Percentiles rank a stretch among this genome's conserved stretches.
phyloP scores from a whole-genome alignment of 176 grass and related monocot genomes.

The Triticum monococcum region DNA sequence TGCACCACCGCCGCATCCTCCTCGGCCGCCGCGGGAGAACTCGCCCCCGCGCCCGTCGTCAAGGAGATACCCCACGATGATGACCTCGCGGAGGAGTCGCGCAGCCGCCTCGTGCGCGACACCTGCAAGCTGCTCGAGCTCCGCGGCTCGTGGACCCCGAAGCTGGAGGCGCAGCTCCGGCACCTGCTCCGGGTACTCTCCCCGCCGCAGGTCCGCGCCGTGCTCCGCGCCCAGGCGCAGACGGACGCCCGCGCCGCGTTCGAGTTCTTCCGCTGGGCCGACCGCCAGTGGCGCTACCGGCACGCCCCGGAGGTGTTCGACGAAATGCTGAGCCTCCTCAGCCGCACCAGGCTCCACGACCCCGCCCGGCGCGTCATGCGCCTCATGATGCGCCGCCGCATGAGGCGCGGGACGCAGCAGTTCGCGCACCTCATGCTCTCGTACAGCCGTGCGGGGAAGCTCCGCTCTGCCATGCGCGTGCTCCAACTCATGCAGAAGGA shows the following conservation, averaged over 20 bases:
- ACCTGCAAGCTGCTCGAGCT: conserved; percentile 64
- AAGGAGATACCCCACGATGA: background rate
- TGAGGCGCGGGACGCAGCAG: conserved; percentile 39
- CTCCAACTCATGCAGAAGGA: conserved; percentile 94
- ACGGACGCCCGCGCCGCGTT: conserved; percentile 60
- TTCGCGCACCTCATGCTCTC: conserved; percentile 82
- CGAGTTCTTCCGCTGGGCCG: conserved; percentile 79
- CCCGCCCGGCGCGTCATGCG: conserved; percentile 69
- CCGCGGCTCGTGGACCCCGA: conserved; percentile 63
- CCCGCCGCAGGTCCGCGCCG: conserved; percentile 57
- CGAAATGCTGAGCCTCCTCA: conserved; percentile 76
- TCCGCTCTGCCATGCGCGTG: conserved; percentile 85
- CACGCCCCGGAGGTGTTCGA: conserved; percentile 80
- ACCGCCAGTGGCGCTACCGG: conserved; percentile 84
- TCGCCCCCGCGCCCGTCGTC: background rate
- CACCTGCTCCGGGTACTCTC: conserved; percentile 63
- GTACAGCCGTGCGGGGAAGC: conserved; percentile 77
- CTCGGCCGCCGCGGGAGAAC: background rate
- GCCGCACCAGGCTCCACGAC: conserved; percentile 77
- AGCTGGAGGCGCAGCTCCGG: conserved; percentile 70
- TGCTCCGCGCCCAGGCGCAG: conserved; percentile 61
- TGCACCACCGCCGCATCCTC: conserved; percentile 16
- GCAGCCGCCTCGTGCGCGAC: conserved; percentile 62
- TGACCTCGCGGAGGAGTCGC: conserved; percentile 49
- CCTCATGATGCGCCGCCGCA: conserved; percentile 70